A percentile compares a stretch with the other conserved stretches of the same genome.
Conservation (phyloP, 306 rosid genomes). For the Citrullus mucosospermus region DNA sequence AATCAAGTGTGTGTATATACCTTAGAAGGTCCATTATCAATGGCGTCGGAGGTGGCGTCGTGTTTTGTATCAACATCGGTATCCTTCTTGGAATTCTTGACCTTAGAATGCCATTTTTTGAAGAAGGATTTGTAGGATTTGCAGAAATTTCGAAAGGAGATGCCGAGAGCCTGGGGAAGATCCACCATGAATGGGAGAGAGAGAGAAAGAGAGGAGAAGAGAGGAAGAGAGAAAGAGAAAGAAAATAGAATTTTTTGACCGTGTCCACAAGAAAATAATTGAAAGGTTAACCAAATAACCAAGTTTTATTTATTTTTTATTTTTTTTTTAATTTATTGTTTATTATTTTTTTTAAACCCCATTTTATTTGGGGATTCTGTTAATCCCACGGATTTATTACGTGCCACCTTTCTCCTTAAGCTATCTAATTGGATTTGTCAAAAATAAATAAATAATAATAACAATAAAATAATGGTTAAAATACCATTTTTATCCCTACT, state of each 20-base stretch:
- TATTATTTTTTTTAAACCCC: background rate
- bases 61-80: background rate
- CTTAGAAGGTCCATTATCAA: background rate
- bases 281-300: background rate
- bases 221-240: background rate
- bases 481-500: too few relatives aligned
- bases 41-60: background rate
- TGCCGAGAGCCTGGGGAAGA: slow-evolving; percentile 11
- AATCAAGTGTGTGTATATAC: background rate
- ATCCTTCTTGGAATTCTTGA: slow-evolving; percentile 12
- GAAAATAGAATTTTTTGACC: background rate
- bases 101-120: slow-evolving; percentile 25
- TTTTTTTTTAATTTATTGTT: too few relatives aligned
- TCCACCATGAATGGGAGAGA: slow-evolving; percentile 32
- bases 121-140: slow-evolving; percentile 32
- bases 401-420: too few relatives aligned
- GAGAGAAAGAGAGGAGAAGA: background rate
- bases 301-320: background rate
- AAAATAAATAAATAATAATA: too few relatives aligned
- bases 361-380: background rate
- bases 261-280: background rate
- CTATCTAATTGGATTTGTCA: too few relatives aligned
- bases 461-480: too few relatives aligned
- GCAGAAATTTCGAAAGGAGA: slow-evolving; percentile 17
- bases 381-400: too few relatives aligned